These are phyloP conservation scores for Metschnikowia arizonensis DNA, from an alignment of 805 yeast species.

Conservation along the genomic window DNA sequence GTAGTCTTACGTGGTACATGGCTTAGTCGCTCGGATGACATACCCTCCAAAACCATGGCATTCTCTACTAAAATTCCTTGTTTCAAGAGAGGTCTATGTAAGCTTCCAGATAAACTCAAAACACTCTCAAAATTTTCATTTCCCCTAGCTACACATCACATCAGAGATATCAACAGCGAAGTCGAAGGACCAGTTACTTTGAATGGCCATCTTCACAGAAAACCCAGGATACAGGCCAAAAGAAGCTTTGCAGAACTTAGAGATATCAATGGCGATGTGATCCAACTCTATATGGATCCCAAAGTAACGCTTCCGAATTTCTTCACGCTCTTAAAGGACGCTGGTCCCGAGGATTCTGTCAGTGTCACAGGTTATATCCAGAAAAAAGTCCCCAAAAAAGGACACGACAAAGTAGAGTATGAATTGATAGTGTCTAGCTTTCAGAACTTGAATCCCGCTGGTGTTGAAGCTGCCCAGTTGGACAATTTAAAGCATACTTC, in stretches of 20 bases:
- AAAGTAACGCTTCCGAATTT: constrained; percentile 40
- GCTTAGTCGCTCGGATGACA: background rate
- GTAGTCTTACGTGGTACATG: background rate
- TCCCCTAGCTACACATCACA: constrained; percentile 32
- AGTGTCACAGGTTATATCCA: constrained; percentile 56
- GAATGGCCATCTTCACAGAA: constrained; percentile 81
- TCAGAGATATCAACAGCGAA: constrained; percentile 11
- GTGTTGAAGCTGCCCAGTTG: constrained; percentile 63
- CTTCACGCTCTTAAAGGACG: constrained; percentile 39
- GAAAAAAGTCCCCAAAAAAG: constrained; percentile 24
- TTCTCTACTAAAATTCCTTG: background rate
- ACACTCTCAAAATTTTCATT: constrained; percentile 29
- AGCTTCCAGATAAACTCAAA: constrained; percentile 8
- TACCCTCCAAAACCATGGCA: background rate
- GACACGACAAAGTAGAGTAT: constrained; percentile 29
- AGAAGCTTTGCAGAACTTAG: constrained; percentile 72
- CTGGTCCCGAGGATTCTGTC: constrained; percentile 69
- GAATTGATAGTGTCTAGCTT: constrained; percentile 55
- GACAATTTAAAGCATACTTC: constrained; percentile 49
- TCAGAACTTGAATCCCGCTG: constrained; percentile 59
- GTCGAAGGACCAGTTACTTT: constrained; percentile 38
- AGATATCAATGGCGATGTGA: constrained; percentile 62
- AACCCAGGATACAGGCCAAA: constrained; percentile 67
- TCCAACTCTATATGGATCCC: constrained; percentile 46
- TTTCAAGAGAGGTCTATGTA: background rate